Base-by-base conservation (phyloP, 2,329 filamentous ascomycete genomes). In the Xylaria sp. region DNA sequence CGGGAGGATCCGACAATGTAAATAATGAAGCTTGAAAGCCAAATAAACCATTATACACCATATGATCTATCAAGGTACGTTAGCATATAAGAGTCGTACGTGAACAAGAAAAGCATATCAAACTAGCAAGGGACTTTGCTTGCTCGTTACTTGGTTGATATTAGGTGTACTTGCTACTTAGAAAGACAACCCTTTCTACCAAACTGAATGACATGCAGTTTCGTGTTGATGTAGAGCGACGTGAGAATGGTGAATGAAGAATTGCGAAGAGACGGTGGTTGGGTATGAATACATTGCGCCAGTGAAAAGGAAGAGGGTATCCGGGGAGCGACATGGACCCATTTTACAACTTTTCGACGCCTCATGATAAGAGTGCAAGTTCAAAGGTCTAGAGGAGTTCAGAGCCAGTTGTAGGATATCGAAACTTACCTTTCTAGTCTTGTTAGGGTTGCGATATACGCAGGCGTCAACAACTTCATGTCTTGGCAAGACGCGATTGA, bases 201-300 rank as follows among this genome's bases (percentile, higher is more conserved):
- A 4, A 28, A 12, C 43, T 43, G n/a, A 7, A 15, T n/a, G 41
- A 28, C 3, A 41, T 7, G 13, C n/a, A 23, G 3, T 15, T 20
- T 59, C n/a, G n/a, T 52, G 7, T 1, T 41, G 33, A 8, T n/a
- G 31, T 4, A 12, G 7, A 20, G 52, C 13, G 10, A 33, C 28
- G 43, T 46, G 33, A 48, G 25, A 67, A 39, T 46, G 39, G 7
- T 23, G 18, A 66, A 49, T 15, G 6, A 23, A 23, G 39, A 48
- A 4, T 2, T 9, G n/a, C 9, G 23, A 62, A 36, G 23, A 23
- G 23, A 8, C 5, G 10, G 41, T 31, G 33, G 25, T 68, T 62
- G 46, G 66, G 66, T 59, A 68, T 46, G 41, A 8, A 65, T 62
- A 49, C 39, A 56, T 60, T 31, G 60, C 2, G 20, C 54, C 33